Evolutionary conservation across 106 monocot genomes (phyloP).

Genomic region (Dendrobium nobile): DNA sequence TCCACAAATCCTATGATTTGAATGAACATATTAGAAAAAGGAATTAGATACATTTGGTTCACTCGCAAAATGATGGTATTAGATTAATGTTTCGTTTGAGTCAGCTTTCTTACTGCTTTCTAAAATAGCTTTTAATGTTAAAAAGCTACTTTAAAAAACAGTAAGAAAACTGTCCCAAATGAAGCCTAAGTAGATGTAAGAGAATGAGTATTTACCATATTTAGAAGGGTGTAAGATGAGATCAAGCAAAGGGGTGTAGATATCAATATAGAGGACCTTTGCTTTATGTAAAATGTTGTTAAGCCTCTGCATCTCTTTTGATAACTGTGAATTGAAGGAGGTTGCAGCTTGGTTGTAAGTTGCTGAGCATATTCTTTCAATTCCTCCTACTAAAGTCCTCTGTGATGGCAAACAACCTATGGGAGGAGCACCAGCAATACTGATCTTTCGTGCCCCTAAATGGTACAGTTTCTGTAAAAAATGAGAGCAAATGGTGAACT

Average conservation of each 20-base stretch:
- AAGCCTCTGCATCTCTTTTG: conserved; percentile 19
- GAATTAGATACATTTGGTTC: not conserved
- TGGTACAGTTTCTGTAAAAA: conserved; percentile 22
- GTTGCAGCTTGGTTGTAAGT: conserved; percentile 37
- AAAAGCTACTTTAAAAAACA: too few relatives aligned
- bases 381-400: conserved; percentile 44
- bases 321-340: conserved; percentile 30
- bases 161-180: too few relatives aligned
- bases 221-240: conserved; percentile 26
- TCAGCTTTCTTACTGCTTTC: too few relatives aligned
- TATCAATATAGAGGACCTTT: conserved; percentile 34
- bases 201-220: conserved; percentile 44
- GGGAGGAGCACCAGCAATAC: conserved; percentile 29
- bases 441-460: conserved; percentile 32
- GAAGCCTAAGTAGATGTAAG: not conserved
- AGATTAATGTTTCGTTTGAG: too few relatives aligned
- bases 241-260: conserved; percentile 36
- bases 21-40: not conserved
- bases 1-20: conserved; percentile 28
- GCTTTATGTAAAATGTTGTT: conserved; percentile 11
- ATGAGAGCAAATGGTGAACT: not conserved
- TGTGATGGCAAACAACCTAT: conserved; percentile 45
- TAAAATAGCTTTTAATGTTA: too few relatives aligned
- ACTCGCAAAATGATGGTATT: not conserved
- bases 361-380: conserved; percentile 29